Percentiles rank a stretch among this genome's conserved stretches.
phyloP scores from a whole-genome alignment of 495 filamentous ascomycete species.

The Thermochaetoides thermophila region DNA sequence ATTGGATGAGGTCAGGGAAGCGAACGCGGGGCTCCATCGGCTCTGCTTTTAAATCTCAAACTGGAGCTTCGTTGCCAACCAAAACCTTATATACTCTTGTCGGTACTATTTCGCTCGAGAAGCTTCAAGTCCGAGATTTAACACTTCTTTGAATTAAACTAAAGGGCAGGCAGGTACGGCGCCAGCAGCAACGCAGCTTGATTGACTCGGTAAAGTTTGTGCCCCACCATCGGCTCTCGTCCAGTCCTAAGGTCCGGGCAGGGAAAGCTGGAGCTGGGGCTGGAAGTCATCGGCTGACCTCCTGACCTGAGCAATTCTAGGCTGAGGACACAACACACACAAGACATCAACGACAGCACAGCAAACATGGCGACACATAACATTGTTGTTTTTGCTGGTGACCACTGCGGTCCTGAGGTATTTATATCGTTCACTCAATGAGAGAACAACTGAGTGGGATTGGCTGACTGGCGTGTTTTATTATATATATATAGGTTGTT shows the following conservation, averaged over 20 bases:
- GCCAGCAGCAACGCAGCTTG: too few relatives aligned
- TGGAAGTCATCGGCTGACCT: too few relatives aligned
- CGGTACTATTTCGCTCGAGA: neutral
- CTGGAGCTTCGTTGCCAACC: neutral
- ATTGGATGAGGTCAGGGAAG: constrained; percentile 6
- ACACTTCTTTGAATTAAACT: too few relatives aligned
- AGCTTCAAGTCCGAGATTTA: neutral
- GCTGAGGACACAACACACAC: too few relatives aligned
- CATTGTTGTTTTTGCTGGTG: constrained; percentile 63
- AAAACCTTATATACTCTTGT: neutral
- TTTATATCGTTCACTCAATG: neutral
- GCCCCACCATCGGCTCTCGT: too few relatives aligned
- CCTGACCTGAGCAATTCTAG: too few relatives aligned
- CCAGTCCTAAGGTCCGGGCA: too few relatives aligned
- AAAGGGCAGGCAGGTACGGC: too few relatives aligned
- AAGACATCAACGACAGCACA: too few relatives aligned
- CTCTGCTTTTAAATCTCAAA: neutral
- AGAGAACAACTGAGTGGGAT: neutral
- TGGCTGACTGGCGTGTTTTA: neutral
- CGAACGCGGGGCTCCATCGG: constrained; percentile 7
- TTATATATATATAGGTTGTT: constrained; percentile 22
- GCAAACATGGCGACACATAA: constrained; percentile 40
- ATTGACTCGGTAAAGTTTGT: too few relatives aligned
- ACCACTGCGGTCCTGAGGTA: constrained; percentile 95
- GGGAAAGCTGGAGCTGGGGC: too few relatives aligned